phyloP scores from a whole-genome alignment of 2,329 filamentous ascomycete species.

The Ceratocystis colombiana region DNA sequence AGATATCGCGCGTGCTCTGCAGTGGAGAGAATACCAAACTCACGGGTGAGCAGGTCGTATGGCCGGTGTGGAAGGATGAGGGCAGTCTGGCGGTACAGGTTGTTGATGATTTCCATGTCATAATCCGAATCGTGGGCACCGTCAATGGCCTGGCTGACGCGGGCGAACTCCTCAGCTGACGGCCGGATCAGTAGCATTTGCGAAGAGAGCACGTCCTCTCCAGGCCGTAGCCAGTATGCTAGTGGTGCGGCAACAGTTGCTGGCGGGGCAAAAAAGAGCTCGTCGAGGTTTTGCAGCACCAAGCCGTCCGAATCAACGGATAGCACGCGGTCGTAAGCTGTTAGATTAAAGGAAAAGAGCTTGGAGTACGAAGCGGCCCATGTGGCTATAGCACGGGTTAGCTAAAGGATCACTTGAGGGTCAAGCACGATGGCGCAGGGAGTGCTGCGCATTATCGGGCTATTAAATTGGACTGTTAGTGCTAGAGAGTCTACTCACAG shows the following conservation, averaged over 20 bases:
- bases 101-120: conserved; percentile 59
- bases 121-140: conserved; percentile 34
- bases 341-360: conserved; percentile 57
- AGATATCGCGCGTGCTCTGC: conserved; percentile 39
- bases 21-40: conserved; percentile 43
- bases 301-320: conserved; percentile 54
- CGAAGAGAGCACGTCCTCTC: conserved; percentile 46
- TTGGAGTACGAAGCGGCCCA: conserved; percentile 60
- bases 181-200: conserved; percentile 55
- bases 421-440: not conserved
- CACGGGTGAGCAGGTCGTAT: conserved; percentile 51
- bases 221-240: conserved; percentile 57
- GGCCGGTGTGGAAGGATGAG: conserved; percentile 53
- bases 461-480: not conserved
- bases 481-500: conserved; percentile 30
- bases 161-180: conserved; percentile 40
- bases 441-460: not conserved
- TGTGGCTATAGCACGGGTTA: conserved; percentile 33
- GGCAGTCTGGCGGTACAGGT: conserved; percentile 47
- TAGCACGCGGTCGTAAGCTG: conserved; percentile 42
- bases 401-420: not conserved
- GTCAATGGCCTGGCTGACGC: conserved; percentile 30
- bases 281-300: conserved; percentile 55
- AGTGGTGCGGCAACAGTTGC: conserved; percentile 56
- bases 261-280: conserved; percentile 56